phyloP scores from a whole-genome alignment of 169 alveolate genomes.

The Babesia bovis region DNA sequence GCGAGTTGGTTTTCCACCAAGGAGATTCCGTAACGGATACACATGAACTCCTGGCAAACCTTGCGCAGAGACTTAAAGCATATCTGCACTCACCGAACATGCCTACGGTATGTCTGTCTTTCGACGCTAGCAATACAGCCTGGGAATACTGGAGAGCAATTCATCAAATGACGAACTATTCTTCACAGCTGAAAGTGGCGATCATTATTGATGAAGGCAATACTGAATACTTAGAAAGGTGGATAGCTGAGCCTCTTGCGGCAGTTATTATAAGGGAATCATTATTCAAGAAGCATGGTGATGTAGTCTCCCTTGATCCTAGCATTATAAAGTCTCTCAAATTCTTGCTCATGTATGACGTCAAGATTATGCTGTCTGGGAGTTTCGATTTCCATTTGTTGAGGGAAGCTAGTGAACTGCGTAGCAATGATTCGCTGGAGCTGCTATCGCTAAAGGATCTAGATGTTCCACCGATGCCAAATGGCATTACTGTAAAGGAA shows the following conservation, averaged over 20 bases:
- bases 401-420: slow-evolving; percentile 10
- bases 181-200: slow-evolving; percentile 45
- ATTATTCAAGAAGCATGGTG: slow-evolving; percentile 15
- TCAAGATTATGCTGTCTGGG: slow-evolving; percentile 40
- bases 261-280: slow-evolving; percentile 34
- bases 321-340: slow-evolving; percentile 2
- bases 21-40: slow-evolving; percentile 1
- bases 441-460: slow-evolving; percentile 8
- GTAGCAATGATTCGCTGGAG: slow-evolving; percentile 34
- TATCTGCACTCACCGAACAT: slow-evolving; percentile 28
- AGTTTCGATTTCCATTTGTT: slow-evolving; percentile 30
- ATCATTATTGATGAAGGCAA: slow-evolving; percentile 25
- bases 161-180: slow-evolving; percentile 43
- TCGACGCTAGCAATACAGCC: slow-evolving; percentile 28
- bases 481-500: slow-evolving; percentile 33
- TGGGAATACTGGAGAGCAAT: slow-evolving; percentile 60
- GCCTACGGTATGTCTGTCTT: slow-evolving; percentile 49
- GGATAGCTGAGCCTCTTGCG: slow-evolving; percentile 59
- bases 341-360: slow-evolving; percentile 12
- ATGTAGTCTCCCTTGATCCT: not conserved
- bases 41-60: slow-evolving; percentile 36
- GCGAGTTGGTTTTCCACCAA: slow-evolving; percentile 11
- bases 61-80: slow-evolving; percentile 41
- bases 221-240: slow-evolving; percentile 19
- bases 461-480: slow-evolving; percentile 9